Percentiles rank a stretch among this genome's conserved stretches.
Conservation (phyloP, 192 early-diverging fungal species). For the Chytriomyces hyalinus region DNA sequence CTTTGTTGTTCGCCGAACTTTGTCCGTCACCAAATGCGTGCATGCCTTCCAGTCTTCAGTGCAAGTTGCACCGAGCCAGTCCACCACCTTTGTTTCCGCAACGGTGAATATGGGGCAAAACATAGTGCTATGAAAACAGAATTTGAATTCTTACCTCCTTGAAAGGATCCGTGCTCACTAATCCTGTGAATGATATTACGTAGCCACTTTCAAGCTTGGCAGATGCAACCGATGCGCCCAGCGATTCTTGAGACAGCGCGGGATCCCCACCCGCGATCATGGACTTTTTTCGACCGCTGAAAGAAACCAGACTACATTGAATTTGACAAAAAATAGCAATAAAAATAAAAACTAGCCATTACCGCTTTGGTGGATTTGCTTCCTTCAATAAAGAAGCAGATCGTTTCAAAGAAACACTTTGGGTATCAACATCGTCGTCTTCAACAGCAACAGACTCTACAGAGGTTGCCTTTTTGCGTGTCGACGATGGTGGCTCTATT, state of each 20-base stretch:
- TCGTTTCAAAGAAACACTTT: background rate
- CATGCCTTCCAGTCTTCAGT: conserved; percentile 48
- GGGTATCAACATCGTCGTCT: background rate
- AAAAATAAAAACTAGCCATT: background rate
- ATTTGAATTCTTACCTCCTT: background rate
- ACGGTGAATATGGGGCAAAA: background rate
- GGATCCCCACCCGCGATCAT: background rate
- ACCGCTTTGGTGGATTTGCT: background rate
- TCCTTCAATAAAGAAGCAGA: background rate
- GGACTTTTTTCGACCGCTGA: background rate
- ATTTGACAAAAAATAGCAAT: background rate
- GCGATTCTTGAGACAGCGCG: background rate
- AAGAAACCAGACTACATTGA: background rate
- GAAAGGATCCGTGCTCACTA: background rate
- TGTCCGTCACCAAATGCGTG: conserved; percentile 57
- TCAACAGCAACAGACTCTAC: background rate
- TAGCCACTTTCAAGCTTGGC: background rate
- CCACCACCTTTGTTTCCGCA: conserved; percentile 1
- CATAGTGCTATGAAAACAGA: background rate
- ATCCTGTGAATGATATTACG: background rate
- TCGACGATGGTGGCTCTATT: background rate
- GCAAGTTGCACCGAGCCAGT: conserved; percentile 33
- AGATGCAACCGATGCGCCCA: too few species aligned
- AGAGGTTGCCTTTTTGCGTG: background rate
- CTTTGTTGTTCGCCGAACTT: conserved; percentile 54